Percentiles rank a stretch among this genome's conserved stretches.
phyloP scores from a whole-genome alignment of 2,329 filamentous ascomycete species.

The Lachnellula suecica region DNA sequence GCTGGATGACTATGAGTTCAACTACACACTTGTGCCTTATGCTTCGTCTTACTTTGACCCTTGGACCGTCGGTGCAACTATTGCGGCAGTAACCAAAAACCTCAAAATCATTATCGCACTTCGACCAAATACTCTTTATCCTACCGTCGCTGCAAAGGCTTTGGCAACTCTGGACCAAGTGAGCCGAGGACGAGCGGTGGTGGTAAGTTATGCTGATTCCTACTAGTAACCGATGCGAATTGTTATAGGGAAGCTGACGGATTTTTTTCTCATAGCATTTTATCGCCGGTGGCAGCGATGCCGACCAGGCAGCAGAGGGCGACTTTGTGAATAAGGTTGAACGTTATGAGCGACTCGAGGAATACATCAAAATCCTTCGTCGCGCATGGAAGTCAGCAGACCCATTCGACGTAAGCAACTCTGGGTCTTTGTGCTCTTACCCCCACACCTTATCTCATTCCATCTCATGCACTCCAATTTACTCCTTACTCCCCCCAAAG shows the following conservation, averaged over 20 bases:
- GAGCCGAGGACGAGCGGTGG: conserved; percentile 55
- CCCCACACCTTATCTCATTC: too few relatives aligned
- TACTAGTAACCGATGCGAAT: too few relatives aligned
- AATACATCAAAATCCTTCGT: conserved; percentile 60
- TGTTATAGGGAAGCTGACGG: too few relatives aligned
- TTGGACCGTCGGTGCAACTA: conserved; percentile 58
- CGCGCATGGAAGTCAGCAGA: conserved; percentile 56
- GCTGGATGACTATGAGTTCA: conserved; percentile 59
- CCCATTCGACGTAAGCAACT: conserved; percentile 59
- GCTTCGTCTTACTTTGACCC: conserved; percentile 54
- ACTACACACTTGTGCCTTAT: conserved; percentile 62
- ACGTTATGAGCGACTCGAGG: conserved; percentile 57
- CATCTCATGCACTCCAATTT: too few relatives aligned
- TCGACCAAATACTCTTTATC: conserved; percentile 60
- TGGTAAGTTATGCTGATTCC: too few relatives aligned
- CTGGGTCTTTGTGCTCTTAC: too few relatives aligned
- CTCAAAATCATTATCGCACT: conserved; percentile 62
- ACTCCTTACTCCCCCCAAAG: too few relatives aligned
- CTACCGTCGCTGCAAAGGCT: conserved; percentile 61
- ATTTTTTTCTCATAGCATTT: too few relatives aligned
- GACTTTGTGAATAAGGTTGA: conserved; percentile 58
- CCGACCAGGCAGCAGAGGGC: conserved; percentile 58
- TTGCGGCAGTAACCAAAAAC: conserved; percentile 55
- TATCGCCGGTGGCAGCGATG: conserved; percentile 61
- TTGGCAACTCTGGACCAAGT: conserved; percentile 62